Evolutionary conservation across 139 green algal genomes (phyloP), one percentile per base, ranked within the genome.

Genomic region (Chlorella vulgaris): DNA sequence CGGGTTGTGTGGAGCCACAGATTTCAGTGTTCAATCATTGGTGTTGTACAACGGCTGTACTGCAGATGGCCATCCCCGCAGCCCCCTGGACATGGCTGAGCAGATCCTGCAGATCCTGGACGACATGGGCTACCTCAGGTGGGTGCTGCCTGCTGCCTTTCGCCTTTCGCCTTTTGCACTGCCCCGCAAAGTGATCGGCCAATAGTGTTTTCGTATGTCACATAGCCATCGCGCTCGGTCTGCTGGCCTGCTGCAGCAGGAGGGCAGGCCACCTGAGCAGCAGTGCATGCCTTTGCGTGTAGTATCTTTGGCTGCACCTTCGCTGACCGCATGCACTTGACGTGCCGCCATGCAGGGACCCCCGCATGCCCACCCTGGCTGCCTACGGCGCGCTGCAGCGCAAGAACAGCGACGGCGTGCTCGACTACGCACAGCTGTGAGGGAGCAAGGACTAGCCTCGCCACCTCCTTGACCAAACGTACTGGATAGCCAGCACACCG

Each of bases 101-200:
- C 42, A 74, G 42, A 75, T 84, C 10, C 40, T 84, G 61, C 29
- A 47, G 21, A 58, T 60, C 5, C 80, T 84, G 60, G 43, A 84
- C 5, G 69, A 65, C 10, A 47, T 50, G 33, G 80, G 80, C 10
- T 84, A 84, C 69, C 39, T 84, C n/a, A 15, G 65, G 65, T 80
- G 74, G 19, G 73, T 36, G 24, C n/a, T n/a, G n/a, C n/a, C n/a
- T n/a, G n/a, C n/a, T n/a, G n/a, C n/a, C n/a, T n/a, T n/a, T n/a
- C n/a, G n/a, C n/a, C n/a, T n/a, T n/a, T n/a, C n/a, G n/a, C n/a
- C n/a, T n/a, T n/a, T n/a, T n/a, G n/a, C n/a, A n/a, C n/a, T n/a
- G n/a, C n/a, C n/a, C n/a, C n/a, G n/a, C n/a, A n/a, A n/a, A n/a
- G n/a, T n/a, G n/a, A n/a, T n/a, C n/a, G n/a, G n/a, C n/a, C n/a